Conservation (phyloP, 768 basidiomycete genomes). For the Hygrophorus russula region DNA sequence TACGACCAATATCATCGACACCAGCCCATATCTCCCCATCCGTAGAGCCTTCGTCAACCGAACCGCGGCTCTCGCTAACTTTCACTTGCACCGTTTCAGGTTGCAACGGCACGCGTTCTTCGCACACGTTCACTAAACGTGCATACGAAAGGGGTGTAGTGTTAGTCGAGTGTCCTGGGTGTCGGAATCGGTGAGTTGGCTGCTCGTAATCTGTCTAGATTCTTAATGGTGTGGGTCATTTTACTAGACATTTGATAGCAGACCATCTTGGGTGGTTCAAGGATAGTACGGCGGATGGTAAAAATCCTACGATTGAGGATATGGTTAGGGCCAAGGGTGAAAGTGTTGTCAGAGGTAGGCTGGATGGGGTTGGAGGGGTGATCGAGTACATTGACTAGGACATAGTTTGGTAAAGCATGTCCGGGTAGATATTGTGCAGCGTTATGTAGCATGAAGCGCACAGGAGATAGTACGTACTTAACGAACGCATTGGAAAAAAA, state of each 20-base stretch:
- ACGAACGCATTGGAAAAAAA: too few relatives aligned
- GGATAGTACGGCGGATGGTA: slow-evolving; percentile 64
- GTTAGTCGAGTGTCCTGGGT: slow-evolving; percentile 83
- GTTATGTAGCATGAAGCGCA: too few relatives aligned
- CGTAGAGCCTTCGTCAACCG: slow-evolving; percentile 9
- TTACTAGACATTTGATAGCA: slow-evolving; percentile 66
- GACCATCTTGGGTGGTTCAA: slow-evolving; percentile 92
- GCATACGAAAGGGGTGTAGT: slow-evolving; percentile 87
- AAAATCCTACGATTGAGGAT: slow-evolving; percentile 73
- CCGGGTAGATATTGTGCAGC: too few relatives aligned
- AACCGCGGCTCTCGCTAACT: slow-evolving; percentile 62
- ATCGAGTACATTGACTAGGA: slow-evolving; percentile 36
- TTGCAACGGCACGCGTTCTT: slow-evolving; percentile 60
- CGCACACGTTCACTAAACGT: slow-evolving; percentile 77
- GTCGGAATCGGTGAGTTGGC: slow-evolving; percentile 65
- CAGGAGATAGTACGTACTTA: too few relatives aligned
- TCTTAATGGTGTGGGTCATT: not conserved
- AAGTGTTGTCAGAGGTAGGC: slow-evolving; percentile 41
- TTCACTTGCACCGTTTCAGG: slow-evolving; percentile 77
- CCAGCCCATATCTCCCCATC: too few relatives aligned
- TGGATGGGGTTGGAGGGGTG: slow-evolving; percentile 34
- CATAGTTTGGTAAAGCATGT: slow-evolving; percentile 6
- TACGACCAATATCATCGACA: too few relatives aligned
- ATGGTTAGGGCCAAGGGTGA: slow-evolving; percentile 73
- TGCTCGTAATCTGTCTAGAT: not conserved